phyloP scores from a whole-genome alignment of 371 early-diverging fungal species.

The Batrachochytrium dendrobatidis region DNA sequence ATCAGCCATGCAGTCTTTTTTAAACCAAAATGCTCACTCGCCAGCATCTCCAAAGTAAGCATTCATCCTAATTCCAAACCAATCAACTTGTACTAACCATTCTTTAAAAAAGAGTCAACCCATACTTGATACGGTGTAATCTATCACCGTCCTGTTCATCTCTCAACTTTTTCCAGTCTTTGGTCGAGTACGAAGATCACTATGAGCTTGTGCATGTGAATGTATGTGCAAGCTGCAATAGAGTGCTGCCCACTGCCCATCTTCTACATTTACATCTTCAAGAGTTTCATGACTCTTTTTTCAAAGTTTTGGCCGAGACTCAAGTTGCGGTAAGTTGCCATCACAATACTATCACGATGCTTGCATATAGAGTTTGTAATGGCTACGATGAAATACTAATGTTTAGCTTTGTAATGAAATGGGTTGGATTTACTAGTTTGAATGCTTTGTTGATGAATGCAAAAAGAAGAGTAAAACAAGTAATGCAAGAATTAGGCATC shows the following conservation, averaged over 20 bases:
- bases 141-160: conserved; percentile 17
- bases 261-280: conserved; percentile 29
- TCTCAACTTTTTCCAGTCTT: conserved; percentile 14
- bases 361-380: neutral
- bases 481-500: conserved; percentile 50
- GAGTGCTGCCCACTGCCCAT: conserved; percentile 24
- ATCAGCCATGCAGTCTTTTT: too few relatives aligned
- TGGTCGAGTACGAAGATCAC: conserved; percentile 22
- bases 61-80: too few relatives aligned
- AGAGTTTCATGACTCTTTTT: conserved; percentile 36
- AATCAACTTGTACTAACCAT: too few relatives aligned
- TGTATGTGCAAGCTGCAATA: conserved; percentile 22
- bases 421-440: conserved; percentile 37
- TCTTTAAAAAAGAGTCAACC: too few relatives aligned
- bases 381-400: neutral
- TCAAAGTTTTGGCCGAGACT: conserved; percentile 16
- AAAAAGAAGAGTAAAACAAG: conserved; percentile 39
- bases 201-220: conserved; percentile 19
- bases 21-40: too few relatives aligned
- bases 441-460: conserved; percentile 65
- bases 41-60: too few relatives aligned
- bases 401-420: too few relatives aligned
- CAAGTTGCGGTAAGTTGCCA: conserved; percentile 11
- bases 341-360: neutral
- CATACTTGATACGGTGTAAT: conserved; percentile 11